These are phyloP conservation scores for Coemansia sp. DNA, from an alignment of 192 early-diverging fungal species.

Conservation along the genomic window DNA sequence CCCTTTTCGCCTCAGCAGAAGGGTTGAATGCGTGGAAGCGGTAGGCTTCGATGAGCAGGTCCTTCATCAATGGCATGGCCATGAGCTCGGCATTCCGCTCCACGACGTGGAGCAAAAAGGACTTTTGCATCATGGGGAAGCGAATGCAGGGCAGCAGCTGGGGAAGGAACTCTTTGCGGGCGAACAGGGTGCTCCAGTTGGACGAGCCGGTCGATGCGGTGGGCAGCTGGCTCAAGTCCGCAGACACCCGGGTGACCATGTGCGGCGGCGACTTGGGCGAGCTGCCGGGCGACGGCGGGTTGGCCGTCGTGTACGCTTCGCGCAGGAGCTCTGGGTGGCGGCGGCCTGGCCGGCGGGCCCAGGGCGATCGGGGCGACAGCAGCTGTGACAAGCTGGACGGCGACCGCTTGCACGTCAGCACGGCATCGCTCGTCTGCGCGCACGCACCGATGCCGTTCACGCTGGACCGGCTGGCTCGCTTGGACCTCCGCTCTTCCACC, in stretches of 20 bases:
- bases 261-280: constrained; percentile 11
- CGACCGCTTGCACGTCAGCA: constrained; percentile 45
- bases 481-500: background rate
- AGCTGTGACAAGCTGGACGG: constrained; percentile 38
- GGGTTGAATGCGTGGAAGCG: constrained; percentile 53
- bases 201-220: constrained; percentile 6
- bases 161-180: constrained; percentile 31
- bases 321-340: constrained; percentile 37
- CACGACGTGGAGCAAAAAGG: constrained; percentile 43
- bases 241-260: constrained; percentile 21
- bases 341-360: constrained; percentile 15
- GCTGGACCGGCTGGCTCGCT: background rate
- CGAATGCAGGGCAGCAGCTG: constrained; percentile 38
- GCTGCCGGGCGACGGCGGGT: background rate
- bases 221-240: constrained; percentile 7
- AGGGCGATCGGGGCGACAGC: constrained; percentile 22
- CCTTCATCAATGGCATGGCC: constrained; percentile 48
- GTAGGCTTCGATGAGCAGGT: constrained; percentile 52
- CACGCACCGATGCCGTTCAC: background rate
- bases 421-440: constrained; percentile 22
- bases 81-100: constrained; percentile 44
- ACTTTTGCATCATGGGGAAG: constrained; percentile 48
- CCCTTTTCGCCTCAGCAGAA: background rate
- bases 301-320: constrained; percentile 26
- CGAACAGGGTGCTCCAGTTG: constrained; percentile 21